These are phyloP conservation scores for Teunomyces atbi DNA, from an alignment of 805 yeast species.

Conservation along the genomic window DNA sequence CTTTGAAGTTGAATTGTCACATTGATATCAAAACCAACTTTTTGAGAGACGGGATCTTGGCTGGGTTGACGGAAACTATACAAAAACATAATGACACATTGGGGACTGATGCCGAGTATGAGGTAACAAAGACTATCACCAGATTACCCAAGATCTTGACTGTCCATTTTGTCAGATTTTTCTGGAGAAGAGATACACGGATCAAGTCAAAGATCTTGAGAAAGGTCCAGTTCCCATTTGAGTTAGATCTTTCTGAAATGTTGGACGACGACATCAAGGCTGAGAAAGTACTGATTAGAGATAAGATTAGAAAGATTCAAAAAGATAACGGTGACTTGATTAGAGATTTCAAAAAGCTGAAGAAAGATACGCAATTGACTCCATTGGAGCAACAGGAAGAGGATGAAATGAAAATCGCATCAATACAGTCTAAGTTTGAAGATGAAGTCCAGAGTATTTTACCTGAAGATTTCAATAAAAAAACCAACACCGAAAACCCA, in stretches of 20 bases:
- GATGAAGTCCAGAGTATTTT: slow-evolving; percentile 44
- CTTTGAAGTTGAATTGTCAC: slow-evolving; percentile 83
- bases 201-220: slow-evolving; percentile 92
- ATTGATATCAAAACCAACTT: slow-evolving; percentile 84
- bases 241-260: slow-evolving; percentile 82
- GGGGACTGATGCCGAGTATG: slow-evolving; percentile 68
- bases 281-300: slow-evolving; percentile 70
- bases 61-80: slow-evolving; percentile 70
- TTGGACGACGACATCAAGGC: slow-evolving; percentile 73
- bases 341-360: slow-evolving; percentile 68
- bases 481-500: slow-evolving; percentile 68
- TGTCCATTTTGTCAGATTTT: slow-evolving; percentile 91
- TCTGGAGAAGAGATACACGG: slow-evolving; percentile 89
- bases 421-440: slow-evolving; percentile 51
- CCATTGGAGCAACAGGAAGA: slow-evolving; percentile 58
- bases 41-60: slow-evolving; percentile 77
- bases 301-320: slow-evolving; percentile 70
- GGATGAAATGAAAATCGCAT: slow-evolving; percentile 48
- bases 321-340: slow-evolving; percentile 70
- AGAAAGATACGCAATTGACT: slow-evolving; percentile 36
- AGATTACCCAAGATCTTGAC: slow-evolving; percentile 85
- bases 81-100: slow-evolving; percentile 75
- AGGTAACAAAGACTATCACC: slow-evolving; percentile 58
- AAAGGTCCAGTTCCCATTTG: slow-evolving; percentile 92
- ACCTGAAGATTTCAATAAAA: slow-evolving; percentile 30